A percentile compares a stretch with the other conserved stretches of the same genome.
These are phyloP conservation scores for Bidens hawaiensis DNA, from an alignment of 140 eudicot species.

Conservation along the genomic window DNA sequence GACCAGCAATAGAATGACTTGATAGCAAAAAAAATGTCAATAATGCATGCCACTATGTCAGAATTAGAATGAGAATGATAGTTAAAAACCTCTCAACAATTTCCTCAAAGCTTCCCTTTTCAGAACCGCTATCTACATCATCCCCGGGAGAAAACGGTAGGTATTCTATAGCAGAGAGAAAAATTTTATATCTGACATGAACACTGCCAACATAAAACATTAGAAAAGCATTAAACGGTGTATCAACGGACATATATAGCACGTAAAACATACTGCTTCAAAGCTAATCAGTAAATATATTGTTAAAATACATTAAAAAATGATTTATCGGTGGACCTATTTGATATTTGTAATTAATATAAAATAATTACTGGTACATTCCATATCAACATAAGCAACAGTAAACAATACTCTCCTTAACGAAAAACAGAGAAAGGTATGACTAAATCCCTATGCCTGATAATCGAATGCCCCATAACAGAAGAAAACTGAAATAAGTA, in stretches of 20 bases:
- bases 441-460: neutral
- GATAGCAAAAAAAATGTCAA: neutral
- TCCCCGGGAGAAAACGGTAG: slow-evolving; percentile 76
- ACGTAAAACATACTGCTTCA: neutral
- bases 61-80: neutral
- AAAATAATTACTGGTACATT: neutral
- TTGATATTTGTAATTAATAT: neutral
- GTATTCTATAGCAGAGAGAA: slow-evolving; percentile 82
- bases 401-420: neutral
- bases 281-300: neutral
- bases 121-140: slow-evolving; percentile 56
- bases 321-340: neutral
- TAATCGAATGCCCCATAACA: neutral
- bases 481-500: neutral
- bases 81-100: slow-evolving; percentile 75
- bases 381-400: no score
- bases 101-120: slow-evolving; percentile 88
- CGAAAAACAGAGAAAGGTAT: neutral
- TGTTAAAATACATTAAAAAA: neutral
- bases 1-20: neutral
- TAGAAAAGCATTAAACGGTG: slow-evolving; percentile 5
- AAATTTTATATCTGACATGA: slow-evolving; percentile 75
- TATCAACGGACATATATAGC: neutral
- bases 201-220: slow-evolving; percentile 49
- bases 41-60: no score